Base-by-base conservation (phyloP, 2,329 filamentous ascomycete genomes). In the Didymella sp. region DNA sequence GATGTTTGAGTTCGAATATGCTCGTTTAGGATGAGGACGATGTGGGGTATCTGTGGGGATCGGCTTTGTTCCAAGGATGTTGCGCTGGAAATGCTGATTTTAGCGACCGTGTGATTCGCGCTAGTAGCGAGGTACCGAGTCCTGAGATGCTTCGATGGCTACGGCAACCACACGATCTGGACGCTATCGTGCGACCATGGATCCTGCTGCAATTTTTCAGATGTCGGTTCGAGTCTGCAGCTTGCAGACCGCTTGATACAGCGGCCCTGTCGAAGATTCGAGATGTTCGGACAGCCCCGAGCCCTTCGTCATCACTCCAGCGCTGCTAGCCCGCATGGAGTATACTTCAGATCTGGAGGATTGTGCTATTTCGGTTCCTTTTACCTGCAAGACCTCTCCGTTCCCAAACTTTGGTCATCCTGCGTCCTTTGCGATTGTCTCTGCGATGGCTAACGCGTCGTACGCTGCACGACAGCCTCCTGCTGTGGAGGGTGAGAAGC, bases 401-500 rank as follows among this genome's bases (percentile, higher is more conserved):
- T 13, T 13, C 27, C 13, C 47, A 28, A 22, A 19, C 12, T 15
- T n/a, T n/a, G 3, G 21, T 8, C n/a, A 17, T 27, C 11, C 19
- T 17, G n/a, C 27, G 19, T 13, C 19, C 12, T 8, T 27, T 56
- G 44, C 48, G 41, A 25, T 45, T 25, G 30, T 28, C 41, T n/a
- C 52, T 41, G 33, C 59, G 9, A 69, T 68, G 65, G 58, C 64
- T 17, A 41, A 56, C 15, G 52, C 50, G 50, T 44, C 61, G 13
- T 65, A 69, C 49, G 64, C 70, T 46, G 67, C 67, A 31, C 61
- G 66, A 53, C 73, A 75, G 51, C 73, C 73, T 53, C 68, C 64
- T 9, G 53, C 49, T 7, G 58, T 70, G 57, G 61, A 73, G 43
- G 57, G 52, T 7, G 70, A 75, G 58, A 61, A 72, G 15, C 72